Evolutionary conservation across 1,284 basidiomycete species (phyloP), one percentile per base, ranked within the genome.

Genomic region (Moesziomyces aphidis): DNA sequence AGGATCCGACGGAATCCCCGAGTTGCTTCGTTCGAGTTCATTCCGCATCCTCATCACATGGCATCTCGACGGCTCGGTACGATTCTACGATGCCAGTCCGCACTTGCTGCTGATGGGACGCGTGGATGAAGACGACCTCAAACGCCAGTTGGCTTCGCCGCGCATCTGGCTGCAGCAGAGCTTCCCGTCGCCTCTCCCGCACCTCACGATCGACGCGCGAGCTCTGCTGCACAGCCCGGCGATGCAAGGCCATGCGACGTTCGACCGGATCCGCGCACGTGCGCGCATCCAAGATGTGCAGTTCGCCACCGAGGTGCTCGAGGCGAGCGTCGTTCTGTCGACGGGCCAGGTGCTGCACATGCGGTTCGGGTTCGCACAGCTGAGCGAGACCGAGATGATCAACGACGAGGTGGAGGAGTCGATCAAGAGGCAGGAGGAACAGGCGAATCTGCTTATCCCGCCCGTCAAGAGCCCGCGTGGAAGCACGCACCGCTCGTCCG

Each of bases 21-120:
- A 74, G 19, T 22, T 74, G 54, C 34, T 61, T 17, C 72, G 67
- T 9, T 42, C 59, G 3, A 51, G 55, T 47, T 54, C 49, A 5
- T 74, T 74, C 48, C 76, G 78, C 31, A 42, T 83, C 9, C 56
- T 83, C 11, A 44, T 83, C 46, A 79, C 78, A 0, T 83, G 81
- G 79, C 82, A 83, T 56, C 66, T 82, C n/a, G 81, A 83, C 49
- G 81, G 81, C 26, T 77, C 69, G 7, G 64, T 83, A 6, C 77
- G 81, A 43, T 73, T 83, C 62, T 72, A 77, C 47, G 82, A 83
- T 42, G 75, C 65, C 10, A 81, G 78, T 48, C 78, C 77, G 34
- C 81, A 83, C 45, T 57, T 83, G 24, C 60, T 83, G 13, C 69
- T 83, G 21, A 56, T 78, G 44, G 81, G 81, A 19, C 42, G 52